Base-by-base conservation (phyloP, 2,329 filamentous ascomycete species). In the Aspergillus sp. region DNA sequence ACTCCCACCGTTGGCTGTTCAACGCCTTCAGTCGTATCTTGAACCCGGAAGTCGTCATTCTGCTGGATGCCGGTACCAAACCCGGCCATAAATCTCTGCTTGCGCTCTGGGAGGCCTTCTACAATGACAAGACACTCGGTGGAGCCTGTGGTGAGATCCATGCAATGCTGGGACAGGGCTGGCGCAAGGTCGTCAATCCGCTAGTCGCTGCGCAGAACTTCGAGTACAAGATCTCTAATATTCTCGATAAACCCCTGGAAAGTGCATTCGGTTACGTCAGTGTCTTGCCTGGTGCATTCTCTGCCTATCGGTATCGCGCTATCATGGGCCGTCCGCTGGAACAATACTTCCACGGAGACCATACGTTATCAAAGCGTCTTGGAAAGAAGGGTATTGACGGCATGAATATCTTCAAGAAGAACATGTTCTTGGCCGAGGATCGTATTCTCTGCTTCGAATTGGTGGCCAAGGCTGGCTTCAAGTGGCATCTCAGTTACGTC, bases 381-480 rank as follows among this genome's bases (percentile, higher is more conserved):
- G 94, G 94, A 70, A 96, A 97, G 83, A 99, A 99, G 86, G 95
- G 95, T 87, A 98, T 99, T 70, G 95, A 99, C 75, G 95, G 94
- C 71, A 98, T 98, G 95, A 98, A 98, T 81, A 98, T 99, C 78
- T 99, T 99, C 91, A 98, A 98, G 84, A 98, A 98, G 88, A 99
- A 99, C 87, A 99, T 99, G 95, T 99, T 98, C 86, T 94, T 99
- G 87, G 95, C 95, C 79, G 95, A 99, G 82, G 95, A 99, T 89
- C 92, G 95, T 87, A 99, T 99, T 83, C 87, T 99, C 54, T 99
- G 95, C 84, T 99, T 98, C 85, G 95, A 99, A 78, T 83, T 99
- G 74, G 95, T 99, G 67, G 95, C 95, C 75, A 99, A 99, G 82
- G 94, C 95, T 57, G 95, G 95, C 66, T 96, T 94, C 69, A 99